Evolutionary conservation across 495 filamentous ascomycete genomes (phyloP), one percentile per base, ranked within the genome.

Genomic region (Penicillium soppii): DNA sequence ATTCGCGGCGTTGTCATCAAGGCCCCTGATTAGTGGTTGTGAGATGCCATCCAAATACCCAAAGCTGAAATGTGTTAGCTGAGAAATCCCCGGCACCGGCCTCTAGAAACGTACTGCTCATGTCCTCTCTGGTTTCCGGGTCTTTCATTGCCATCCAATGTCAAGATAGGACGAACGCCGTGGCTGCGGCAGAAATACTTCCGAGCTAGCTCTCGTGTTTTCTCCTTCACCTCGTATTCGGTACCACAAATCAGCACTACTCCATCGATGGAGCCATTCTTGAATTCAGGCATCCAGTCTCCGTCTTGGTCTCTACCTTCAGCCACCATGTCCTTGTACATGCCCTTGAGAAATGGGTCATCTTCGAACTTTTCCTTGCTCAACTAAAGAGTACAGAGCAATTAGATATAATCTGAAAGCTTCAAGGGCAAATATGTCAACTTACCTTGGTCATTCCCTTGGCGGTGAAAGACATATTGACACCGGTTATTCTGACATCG

Each of bases 401-500:
- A 52, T 15, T 32, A 37, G 15, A 49, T 20, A 15, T 27, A 41
- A 17, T 32, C 21, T 6, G 5, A 21, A 36, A 22, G 39, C 50
- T 20, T 41, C 20, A n/a, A 42, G 19, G 7, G 40, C 35, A 17
- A 43, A 40, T 27, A 40, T 19, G 29, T 21, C n/a, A 16, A 40
- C 54, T 52, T 54, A 70, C 68, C 38, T 59, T 48, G 4, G 25
- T 13, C 36, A 70, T 52, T 4, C 68, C 68, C 32, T 57, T 68
- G 25, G 54, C 46, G 23, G 45, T 62, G 41, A 71, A 69, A 19
- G 58, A 56, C 35, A 71, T 61, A 39, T 68, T 69, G 23, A 60
- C 56, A 16, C 48, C 55, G 30, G 42, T 36, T 2, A 62, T 22
- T 23, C 58, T 58, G 54, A 36, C 15, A 40, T 22, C 20, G 8